Base-by-base conservation (phyloP, 2,329 filamentous ascomycete species). In the Alternaria tenuissima region DNA sequence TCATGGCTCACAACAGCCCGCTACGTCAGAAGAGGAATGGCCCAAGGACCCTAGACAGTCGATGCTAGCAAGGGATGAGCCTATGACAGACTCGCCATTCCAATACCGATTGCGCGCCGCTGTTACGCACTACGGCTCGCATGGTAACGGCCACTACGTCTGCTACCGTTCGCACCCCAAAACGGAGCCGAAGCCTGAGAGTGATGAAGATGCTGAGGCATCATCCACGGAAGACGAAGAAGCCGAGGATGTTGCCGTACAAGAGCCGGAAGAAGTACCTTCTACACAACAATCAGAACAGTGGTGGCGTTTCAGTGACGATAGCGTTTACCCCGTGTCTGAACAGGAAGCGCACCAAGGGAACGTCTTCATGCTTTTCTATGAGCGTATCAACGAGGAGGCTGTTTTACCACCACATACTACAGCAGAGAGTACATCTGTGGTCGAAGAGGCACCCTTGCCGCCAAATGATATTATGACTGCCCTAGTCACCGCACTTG, bases 291-390 rank as follows among this genome's bases (percentile, higher is more conserved):
- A 55, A 14, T 30, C 22, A 18, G 72, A 86, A 65, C 86, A 87
- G 60, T 98, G 95, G 95, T 99, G 93, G 89, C 86, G 91, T 16
- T 84, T 98, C 28, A 98, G 94, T 76, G 94, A 98, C 71, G 92
- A 97, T 61, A 89, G 91, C 63, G 94, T 98, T 7, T 87, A 84
- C 62, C 84, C 87, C 65, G 90, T 94, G 24, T 86, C 86, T 20
- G 92, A 97, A 75, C 85, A 89, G 11, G 85, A 86, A 28, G 91
- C 96, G 0, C 85, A 84, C 2, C 90, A 96, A 68, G 89, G 89
- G 0, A 93, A 92, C 2, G 94, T 94, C 0, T 98, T 98, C 75
- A 98, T 99, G 94, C 85, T 98, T 1, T 98, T 98, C 77, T 99
- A 98, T 76, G 94, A 99, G 64, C 75, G 71, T n/a, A 63, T 74